Conservation (phyloP, 768 basidiomycete genomes). For the Amanita muscaria region DNA sequence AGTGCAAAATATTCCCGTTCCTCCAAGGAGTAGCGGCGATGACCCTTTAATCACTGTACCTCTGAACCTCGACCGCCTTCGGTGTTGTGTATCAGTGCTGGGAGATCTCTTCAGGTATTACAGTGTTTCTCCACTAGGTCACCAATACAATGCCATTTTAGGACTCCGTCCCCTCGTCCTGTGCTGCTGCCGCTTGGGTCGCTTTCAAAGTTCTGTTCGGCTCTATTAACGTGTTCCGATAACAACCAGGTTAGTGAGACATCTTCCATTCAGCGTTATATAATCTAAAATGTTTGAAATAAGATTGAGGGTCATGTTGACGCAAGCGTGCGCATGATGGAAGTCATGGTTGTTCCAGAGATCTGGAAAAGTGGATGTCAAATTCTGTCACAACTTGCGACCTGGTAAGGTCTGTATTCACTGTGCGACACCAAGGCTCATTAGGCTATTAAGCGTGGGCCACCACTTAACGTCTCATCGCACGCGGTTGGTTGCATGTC, state of each 20-base stretch:
- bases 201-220: constrained; percentile 42
- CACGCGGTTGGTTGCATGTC: constrained; percentile 39
- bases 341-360: constrained; percentile 40
- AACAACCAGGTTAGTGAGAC: constrained; percentile 34
- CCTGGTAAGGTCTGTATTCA: constrained; percentile 31
- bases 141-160: constrained; percentile 18
- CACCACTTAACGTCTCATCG: constrained; percentile 48
- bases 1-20: constrained; percentile 5
- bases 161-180: constrained; percentile 48
- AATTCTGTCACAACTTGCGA: constrained; percentile 37
- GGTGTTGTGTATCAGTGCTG: constrained; percentile 43
- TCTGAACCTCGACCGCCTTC: constrained; percentile 53
- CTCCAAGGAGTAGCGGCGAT: constrained; percentile 14
- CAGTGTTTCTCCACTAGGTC: neutral
- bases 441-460: constrained; percentile 32
- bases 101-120: constrained; percentile 46
- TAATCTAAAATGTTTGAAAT: neutral
- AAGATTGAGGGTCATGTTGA: constrained; percentile 48
- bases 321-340: constrained; percentile 41
- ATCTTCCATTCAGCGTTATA: neutral
- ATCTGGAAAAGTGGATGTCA: constrained; percentile 48
- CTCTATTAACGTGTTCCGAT: constrained; percentile 38
- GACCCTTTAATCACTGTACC: constrained; percentile 45
- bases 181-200: constrained; percentile 64
- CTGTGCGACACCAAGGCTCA: neutral